Evolutionary conservation across 257 asterid genomes (phyloP), one percentile per base, ranked within the genome.

Genomic region (Gentiana straminea): DNA sequence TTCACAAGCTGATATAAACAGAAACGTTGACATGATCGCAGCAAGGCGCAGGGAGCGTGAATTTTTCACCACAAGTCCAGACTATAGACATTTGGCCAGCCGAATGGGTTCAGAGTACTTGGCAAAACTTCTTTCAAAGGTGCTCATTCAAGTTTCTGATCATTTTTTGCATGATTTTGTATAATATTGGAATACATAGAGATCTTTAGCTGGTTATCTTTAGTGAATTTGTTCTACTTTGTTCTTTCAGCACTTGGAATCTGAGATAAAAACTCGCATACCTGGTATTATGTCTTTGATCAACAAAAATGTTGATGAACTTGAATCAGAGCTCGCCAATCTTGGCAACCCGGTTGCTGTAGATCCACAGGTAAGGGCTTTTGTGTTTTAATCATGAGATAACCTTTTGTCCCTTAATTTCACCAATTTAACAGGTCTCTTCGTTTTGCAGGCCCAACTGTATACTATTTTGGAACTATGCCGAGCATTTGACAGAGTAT

Each of bases 91-190:
- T 59, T 41, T 76, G 49, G 68, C 76, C 63, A 62, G 51, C 49
- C 59, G 63, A 66, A 76, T 76, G 78, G 81, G 78, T 51, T 76
- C 78, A 52, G 76, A 76, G 54, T 69, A 76, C 66, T 70, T 76
- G 3, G 76, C 78, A 15, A 72, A 72, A 66, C 49, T 76, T 51
- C 77, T 76, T 36, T 76, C 81, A 38, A 69, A 72, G 61, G 81
- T 69, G 61, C 55, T 45, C 1, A 4, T 51, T 55, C 46, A 41
- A 41, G 46, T 41, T 41, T 41, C 2, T 41, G 46, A 5, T 41
- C 46, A 41, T 5, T 10, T 41, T 41, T 41, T 41, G 3, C 36
- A 24, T 13, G 35, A 36, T 7, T 50, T 36, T 13, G 5, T 9
- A 52, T 49, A 12, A n/a, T n/a, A 10, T 55, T 48, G 0, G 10